Evolutionary conservation across 2,329 filamentous ascomycete genomes (phyloP).

Genomic region (Fusarium continuum): DNA sequence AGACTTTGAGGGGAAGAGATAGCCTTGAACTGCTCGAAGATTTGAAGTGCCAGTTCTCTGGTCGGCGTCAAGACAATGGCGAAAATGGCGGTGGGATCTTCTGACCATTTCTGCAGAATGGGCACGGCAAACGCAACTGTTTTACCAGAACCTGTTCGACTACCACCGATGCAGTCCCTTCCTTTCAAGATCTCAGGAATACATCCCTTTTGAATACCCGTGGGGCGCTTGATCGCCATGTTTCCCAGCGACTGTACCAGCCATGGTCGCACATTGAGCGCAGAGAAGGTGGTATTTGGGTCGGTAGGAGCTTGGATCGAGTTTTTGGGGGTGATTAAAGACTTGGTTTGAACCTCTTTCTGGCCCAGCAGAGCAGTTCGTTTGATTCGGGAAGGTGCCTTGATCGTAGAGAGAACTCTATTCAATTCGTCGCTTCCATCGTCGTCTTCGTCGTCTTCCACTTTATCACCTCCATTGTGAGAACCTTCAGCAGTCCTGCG

Average conservation of each 20-base stretch:
- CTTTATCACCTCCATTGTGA: slow-evolving; percentile 41
- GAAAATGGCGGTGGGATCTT: slow-evolving; percentile 92
- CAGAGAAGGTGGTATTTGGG: slow-evolving; percentile 72
- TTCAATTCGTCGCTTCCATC: slow-evolving; percentile 48
- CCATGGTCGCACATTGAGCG: slow-evolving; percentile 83
- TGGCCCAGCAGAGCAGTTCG: slow-evolving; percentile 45
- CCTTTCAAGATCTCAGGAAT: slow-evolving; percentile 94
- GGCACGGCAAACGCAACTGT: slow-evolving; percentile 95
- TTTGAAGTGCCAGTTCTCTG: slow-evolving; percentile 91
- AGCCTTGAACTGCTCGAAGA: slow-evolving; percentile 94
- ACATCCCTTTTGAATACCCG: slow-evolving; percentile 89
- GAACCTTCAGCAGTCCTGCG: slow-evolving; percentile 50
- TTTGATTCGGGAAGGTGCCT: slow-evolving; percentile 64
- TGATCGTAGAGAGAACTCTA: slow-evolving; percentile 53
- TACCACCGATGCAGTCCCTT: slow-evolving; percentile 93
- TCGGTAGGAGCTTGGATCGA: slow-evolving; percentile 62
- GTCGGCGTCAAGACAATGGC: slow-evolving; percentile 90
- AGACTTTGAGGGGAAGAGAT: slow-evolving; percentile 88
- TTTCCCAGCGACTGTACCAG: slow-evolving; percentile 80
- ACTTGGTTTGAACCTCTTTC: slow-evolving; percentile 30
- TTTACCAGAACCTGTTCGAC: slow-evolving; percentile 95
- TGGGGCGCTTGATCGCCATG: slow-evolving; percentile 86
- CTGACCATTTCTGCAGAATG: slow-evolving; percentile 91
- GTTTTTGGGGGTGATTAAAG: slow-evolving; percentile 40
- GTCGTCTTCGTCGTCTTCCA: slow-evolving; percentile 44